phyloP scores from a whole-genome alignment of 2,329 filamentous ascomycete species.

The Nothophaeocryptopus gaeumannii region DNA sequence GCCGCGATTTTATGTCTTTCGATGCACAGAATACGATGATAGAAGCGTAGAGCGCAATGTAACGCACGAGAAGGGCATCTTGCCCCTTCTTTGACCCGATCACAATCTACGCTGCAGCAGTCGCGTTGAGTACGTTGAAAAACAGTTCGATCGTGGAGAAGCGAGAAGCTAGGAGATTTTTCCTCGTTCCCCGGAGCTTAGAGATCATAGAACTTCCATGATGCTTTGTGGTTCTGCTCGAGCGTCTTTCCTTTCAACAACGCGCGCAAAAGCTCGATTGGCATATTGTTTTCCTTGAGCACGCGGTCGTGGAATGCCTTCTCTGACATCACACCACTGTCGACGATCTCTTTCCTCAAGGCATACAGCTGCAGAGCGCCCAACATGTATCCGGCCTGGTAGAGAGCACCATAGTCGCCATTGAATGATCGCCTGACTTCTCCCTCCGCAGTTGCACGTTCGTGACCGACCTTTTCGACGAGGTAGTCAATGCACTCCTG shows the following conservation, averaged over 20 bases:
- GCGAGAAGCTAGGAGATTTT: too few species aligned
- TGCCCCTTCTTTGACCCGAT: too few species aligned
- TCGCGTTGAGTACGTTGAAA: too few species aligned
- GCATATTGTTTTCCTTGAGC: conserved; percentile 53
- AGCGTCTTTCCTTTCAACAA: conserved; percentile 46
- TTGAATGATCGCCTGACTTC: conserved; percentile 58
- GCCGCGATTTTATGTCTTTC: too few species aligned
- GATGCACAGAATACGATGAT: too few species aligned
- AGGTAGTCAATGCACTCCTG: conserved; percentile 57
- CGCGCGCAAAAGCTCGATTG: conserved; percentile 54
- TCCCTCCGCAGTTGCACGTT: conserved; percentile 58
- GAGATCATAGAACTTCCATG: conserved; percentile 16
- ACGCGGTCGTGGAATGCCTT: conserved; percentile 57
- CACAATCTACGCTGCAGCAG: too few species aligned
- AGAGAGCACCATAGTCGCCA: conserved; percentile 57
- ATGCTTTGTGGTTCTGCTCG: conserved; percentile 5
- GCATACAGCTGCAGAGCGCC: conserved; percentile 57
- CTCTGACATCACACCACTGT: conserved; percentile 41
- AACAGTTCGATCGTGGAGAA: too few species aligned
- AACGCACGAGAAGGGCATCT: too few species aligned
- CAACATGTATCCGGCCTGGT: conserved; percentile 60
- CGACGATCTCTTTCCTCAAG: conserved; percentile 51
- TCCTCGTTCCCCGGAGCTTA: too few species aligned
- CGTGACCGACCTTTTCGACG: conserved; percentile 57
- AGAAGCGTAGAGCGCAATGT: too few species aligned